Evolutionary conservation across 225 moss, liverwort and hornwort species (phyloP).

Genomic region (Pleurozium schreberi): DNA sequence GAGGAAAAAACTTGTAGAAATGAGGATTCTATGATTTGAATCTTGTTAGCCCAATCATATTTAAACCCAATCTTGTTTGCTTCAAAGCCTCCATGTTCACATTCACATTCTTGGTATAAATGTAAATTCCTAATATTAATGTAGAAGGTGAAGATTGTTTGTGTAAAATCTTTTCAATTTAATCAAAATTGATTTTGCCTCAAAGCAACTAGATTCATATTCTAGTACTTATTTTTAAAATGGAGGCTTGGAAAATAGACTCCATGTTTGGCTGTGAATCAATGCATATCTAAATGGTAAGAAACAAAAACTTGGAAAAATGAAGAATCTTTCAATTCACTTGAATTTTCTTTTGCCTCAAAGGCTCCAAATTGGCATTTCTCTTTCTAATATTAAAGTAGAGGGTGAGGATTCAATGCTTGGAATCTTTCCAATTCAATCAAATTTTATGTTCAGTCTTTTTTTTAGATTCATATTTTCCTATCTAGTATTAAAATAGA

Average conservation of each 20-base stretch:
- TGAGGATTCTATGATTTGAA: neutral
- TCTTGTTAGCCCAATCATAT: rapidly evolving
- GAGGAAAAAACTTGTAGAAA: neutral
- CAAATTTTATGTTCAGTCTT: neutral
- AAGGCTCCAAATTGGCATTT: neutral
- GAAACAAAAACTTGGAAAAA: rapidly evolving
- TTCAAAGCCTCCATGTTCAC: neutral
- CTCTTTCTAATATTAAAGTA: neutral
- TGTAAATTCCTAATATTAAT: neutral
- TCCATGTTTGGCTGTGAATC: neutral
- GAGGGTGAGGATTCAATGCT: neutral
- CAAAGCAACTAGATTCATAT: neutral
- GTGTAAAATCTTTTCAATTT: neutral
- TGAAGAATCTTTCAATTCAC: neutral
- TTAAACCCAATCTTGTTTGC: neutral
- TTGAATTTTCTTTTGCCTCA: neutral
- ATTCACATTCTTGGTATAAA: neutral
- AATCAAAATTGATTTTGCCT: neutral
- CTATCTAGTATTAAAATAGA: neutral
- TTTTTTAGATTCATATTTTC: rapidly evolving
- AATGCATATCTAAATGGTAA: neutral
- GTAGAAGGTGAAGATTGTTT: neutral
- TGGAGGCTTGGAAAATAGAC: neutral
- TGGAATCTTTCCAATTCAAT: neutral
- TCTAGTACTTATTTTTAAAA: rapidly evolving